Evolutionary conservation across 495 filamentous ascomycete genomes (phyloP).

Genomic region (Penicillium dipodomyicola): DNA sequence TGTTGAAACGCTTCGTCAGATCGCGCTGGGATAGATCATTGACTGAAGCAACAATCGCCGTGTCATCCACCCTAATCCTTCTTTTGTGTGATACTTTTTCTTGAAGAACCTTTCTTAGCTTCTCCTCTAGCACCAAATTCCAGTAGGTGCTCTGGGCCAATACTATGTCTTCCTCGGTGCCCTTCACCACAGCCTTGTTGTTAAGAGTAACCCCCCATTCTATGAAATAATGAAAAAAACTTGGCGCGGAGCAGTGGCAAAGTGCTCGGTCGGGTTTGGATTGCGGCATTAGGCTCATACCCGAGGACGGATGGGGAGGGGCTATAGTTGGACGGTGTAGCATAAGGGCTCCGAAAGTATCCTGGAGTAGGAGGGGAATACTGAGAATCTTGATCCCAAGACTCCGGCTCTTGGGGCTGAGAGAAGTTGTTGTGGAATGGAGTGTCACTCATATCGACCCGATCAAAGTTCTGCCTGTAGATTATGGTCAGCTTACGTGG

Average conservation of each 20-base stretch:
- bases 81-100: constrained; percentile 5
- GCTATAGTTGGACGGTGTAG: no score
- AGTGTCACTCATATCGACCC: no score
- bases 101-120: constrained; percentile 7
- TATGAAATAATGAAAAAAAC: constrained; percentile 34
- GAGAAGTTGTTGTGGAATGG: no score
- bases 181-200: constrained; percentile 27
- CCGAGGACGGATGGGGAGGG: no score
- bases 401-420: no score
- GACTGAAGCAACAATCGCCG: constrained; percentile 14
- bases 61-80: constrained; percentile 8
- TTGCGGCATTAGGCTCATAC: no score
- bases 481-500: no score
- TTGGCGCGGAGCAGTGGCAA: constrained; percentile 6
- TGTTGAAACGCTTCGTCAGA: constrained; percentile 18
- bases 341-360: no score
- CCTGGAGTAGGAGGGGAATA: no score
- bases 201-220: constrained; percentile 34
- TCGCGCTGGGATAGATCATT: constrained; percentile 16
- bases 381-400: no score
- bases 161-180: constrained; percentile 24
- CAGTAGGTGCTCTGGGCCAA: constrained; percentile 9
- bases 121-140: background rate
- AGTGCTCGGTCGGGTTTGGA: no score
- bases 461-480: no score